Evolutionary conservation across 495 filamentous ascomycete species (phyloP), one percentile per base, ranked within the genome.

Genomic region (Lentithecium fluviatile): DNA sequence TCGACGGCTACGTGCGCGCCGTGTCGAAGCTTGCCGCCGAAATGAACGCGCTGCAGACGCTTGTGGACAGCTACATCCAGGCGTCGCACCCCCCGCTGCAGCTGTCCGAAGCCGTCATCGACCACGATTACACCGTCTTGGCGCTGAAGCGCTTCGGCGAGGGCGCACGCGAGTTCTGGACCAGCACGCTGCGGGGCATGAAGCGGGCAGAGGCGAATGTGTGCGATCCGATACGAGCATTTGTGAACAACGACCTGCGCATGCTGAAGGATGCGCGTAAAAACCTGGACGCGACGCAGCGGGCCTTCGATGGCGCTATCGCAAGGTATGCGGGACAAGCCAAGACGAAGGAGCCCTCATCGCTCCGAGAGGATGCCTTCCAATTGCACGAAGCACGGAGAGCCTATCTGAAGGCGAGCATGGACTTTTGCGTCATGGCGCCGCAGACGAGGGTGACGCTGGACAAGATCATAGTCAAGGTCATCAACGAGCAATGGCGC

Each of bases 341-440:
- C 29, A 98, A 96, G 75, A 87, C 90, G 2, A 97, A 97, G 74
- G 94, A 98, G 71, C 83, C 91, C 6, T 95, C 90, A 12, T 81
- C 90, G 0, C 77, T 98, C 52, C 79, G 95, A 47, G 94, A 98
- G 72, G 94, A 98, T 74, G 93, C 95, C 0, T 98, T 97, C 68
- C 87, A 94, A 71, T 85, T 98, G 36, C 94, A 96, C 64, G 95
- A 97, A 79, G 88, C 91, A 15, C 84, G 93, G 48, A 93, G 91
- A 73, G 84, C 85, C 17, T 98, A 97, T 69, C 79, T 97, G 21
- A 93, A 89, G 74, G 88, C 91, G 0, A 91, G 90, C 7, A 84
- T 97, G 83, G 94, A 98, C 72, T 97, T 91, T 65, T 94, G 90
- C 63, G 83, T 95, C 42, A 80, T 87, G 49, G 90, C 88, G 17